phyloP scores from a whole-genome alignment of 441 rosid genomes.

The Theobroma grandiflorum region DNA sequence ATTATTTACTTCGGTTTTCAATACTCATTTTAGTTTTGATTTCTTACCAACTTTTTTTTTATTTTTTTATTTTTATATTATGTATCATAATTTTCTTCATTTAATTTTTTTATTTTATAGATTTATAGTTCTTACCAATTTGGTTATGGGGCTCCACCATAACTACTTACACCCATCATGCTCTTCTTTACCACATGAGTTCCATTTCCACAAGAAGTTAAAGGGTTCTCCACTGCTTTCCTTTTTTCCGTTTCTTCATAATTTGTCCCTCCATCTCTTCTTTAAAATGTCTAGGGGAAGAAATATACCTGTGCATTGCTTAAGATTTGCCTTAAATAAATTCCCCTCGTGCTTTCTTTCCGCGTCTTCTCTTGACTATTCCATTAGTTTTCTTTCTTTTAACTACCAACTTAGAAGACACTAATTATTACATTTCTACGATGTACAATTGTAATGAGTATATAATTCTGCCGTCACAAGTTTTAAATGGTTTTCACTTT shows the following conservation, averaged over 20 bases:
- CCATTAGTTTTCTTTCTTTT: background rate
- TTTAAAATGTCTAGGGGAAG: background rate
- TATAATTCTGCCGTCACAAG: too few relatives aligned
- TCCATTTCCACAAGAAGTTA: background rate
- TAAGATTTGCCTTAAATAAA: background rate
- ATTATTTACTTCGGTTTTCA: conserved; percentile 17
- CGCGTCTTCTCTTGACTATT: background rate
- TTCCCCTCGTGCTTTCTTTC: background rate
- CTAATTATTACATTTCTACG: conserved; percentile 1
- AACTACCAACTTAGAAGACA: conserved; percentile 3
- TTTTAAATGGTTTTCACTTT: too few relatives aligned
- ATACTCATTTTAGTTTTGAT: conserved; percentile 11
- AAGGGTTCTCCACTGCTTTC: background rate
- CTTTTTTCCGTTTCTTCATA: background rate
- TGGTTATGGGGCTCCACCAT: background rate
- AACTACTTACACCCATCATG: background rate
- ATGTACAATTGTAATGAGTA: background rate
- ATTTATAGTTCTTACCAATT: background rate
- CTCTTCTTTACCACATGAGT: background rate
- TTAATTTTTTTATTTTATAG: background rate
- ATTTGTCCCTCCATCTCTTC: background rate
- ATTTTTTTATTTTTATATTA: background rate
- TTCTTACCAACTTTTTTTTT: conserved; percentile 39
- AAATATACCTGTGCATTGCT: background rate
- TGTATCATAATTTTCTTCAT: background rate